Evolutionary conservation across 768 basidiomycete species (phyloP).

Genomic region (Fomitopsis pulvina): DNA sequence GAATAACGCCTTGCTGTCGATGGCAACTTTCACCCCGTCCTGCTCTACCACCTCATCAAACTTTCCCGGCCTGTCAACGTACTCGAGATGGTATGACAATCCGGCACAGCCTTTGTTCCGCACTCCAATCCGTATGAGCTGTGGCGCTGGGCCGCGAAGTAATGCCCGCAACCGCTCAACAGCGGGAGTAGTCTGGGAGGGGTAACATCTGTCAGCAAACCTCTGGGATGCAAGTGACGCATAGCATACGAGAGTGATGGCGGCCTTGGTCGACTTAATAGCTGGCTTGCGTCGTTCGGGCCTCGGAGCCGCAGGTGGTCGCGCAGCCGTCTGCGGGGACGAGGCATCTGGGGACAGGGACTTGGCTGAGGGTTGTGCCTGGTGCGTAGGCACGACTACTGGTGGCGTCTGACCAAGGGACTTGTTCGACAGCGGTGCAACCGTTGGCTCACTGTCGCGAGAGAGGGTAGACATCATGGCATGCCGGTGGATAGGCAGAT

Average conservation of each 20-base stretch:
- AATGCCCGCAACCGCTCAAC: conserved; percentile 68
- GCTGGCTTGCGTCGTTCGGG: conserved; percentile 56
- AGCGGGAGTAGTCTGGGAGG: conserved; percentile 67
- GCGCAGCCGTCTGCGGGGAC: conserved; percentile 66
- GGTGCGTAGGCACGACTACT: conserved; percentile 39
- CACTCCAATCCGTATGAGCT: conserved; percentile 91
- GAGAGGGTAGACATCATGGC: conserved; percentile 66
- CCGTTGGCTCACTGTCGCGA: no score
- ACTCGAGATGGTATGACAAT: conserved; percentile 87
- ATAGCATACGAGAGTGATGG: conserved; percentile 55
- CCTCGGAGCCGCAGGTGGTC: conserved; percentile 65
- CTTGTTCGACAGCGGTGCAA: no score
- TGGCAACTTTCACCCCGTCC: conserved; percentile 88
- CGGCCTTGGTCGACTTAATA: conserved; percentile 69
- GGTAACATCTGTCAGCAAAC: neutral
- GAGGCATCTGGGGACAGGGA: conserved; percentile 25
- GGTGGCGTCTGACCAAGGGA: conserved; percentile 44
- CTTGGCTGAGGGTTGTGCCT: conserved; percentile 9
- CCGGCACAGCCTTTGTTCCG: conserved; percentile 98
- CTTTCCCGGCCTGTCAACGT: conserved; percentile 81
- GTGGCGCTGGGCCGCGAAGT: conserved; percentile 77
- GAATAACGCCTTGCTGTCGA: conserved; percentile 95
- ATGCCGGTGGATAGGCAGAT: conserved; percentile 39
- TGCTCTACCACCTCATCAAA: conserved; percentile 98
- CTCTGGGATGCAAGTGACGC: neutral